Percentiles rank a stretch among this genome's conserved stretches.
Conservation (phyloP, 352 stramenopile genomes). For the Phytophthora pisi region DNA sequence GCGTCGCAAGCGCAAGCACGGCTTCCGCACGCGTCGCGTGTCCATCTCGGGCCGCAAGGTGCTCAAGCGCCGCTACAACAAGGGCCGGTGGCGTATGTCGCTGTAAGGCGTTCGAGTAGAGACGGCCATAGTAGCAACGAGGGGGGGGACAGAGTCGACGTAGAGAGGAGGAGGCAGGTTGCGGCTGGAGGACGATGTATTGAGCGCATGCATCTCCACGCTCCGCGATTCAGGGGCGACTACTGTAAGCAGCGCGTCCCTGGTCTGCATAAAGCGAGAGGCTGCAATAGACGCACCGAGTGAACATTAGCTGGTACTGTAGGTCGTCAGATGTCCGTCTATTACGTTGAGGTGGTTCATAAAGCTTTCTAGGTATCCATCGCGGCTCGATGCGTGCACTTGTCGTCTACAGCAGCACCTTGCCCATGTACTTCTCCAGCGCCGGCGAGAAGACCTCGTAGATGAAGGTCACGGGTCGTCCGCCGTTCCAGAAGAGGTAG, state of each 20-base stretch:
- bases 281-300: constrained; percentile 36
- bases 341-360: constrained; percentile 15
- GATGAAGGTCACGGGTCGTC: constrained; percentile 82
- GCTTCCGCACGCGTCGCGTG: constrained; percentile 78
- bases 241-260: background rate
- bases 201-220: constrained; percentile 6
- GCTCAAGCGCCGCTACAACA: constrained; percentile 82
- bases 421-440: constrained; percentile 82
- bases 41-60: constrained; percentile 81
- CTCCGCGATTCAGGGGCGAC: background rate
- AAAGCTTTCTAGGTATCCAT: background rate
- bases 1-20: constrained; percentile 87
- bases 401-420: constrained; percentile 46
- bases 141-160: constrained; percentile 12
- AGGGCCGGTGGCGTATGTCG: constrained; percentile 87
- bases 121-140: constrained; percentile 18
- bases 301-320: constrained; percentile 23
- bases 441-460: constrained; percentile 89
- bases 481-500: constrained; percentile 88
- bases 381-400: background rate
- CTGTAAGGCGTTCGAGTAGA: constrained; percentile 42
- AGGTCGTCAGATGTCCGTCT: constrained; percentile 11
- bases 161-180: constrained; percentile 7
- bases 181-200: constrained; percentile 7
- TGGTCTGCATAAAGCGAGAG: constrained; percentile 19